Base-by-base conservation (phyloP, 257 asterid species). In the Mitragyna speciosa region DNA sequence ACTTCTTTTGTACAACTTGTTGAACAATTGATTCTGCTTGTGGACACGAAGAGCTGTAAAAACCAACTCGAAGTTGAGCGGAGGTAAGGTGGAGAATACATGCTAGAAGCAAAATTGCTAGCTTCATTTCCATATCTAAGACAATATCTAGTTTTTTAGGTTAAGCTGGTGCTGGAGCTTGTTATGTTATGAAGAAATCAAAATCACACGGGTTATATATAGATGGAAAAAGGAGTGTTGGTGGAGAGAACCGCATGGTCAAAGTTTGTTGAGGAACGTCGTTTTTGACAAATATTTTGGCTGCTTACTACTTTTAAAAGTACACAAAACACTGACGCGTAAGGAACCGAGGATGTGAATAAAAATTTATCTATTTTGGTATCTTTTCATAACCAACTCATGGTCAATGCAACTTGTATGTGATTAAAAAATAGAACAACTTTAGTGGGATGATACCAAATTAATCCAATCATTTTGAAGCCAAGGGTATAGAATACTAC, bases 11-110 rank as follows among this genome's bases (percentile, higher is more conserved):
- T 73, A 94, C 96, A 9, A 85, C 81, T 81, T 81, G 80, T 80
- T 75, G 90, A 70, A 94, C 66, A 16, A 92, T 82, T 0, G 84
- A 28, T 80, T 92, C 97, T 0, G 95, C 97, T 51, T 15, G 71
- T 0, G 93, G 89, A 49, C 98, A 94, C 3, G 86, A 81, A 28
- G 84, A 31, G 51, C 45, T 58, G 85, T 94, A 94, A 78, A 92
- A 94, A 74, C 92, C 94, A 33, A 82, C 88, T 77, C 78, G 83
- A 19, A 91, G 83, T 59, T 87, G 91, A 79, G 92, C 96, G 15
- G 86, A 87, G 74, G 88, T 84, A 26, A 81, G 4, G 52, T 84
- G 83, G 71, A 86, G 3, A 76, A 89, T 78, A 75, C 80, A 86
- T 52, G 79, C 20, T 0, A 85, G 30, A 20, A 86, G 12, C 59